These are phyloP conservation scores for Saccharomycopsis crataegensis DNA, from an alignment of 1,139 yeast species.

Conservation along the genomic window DNA sequence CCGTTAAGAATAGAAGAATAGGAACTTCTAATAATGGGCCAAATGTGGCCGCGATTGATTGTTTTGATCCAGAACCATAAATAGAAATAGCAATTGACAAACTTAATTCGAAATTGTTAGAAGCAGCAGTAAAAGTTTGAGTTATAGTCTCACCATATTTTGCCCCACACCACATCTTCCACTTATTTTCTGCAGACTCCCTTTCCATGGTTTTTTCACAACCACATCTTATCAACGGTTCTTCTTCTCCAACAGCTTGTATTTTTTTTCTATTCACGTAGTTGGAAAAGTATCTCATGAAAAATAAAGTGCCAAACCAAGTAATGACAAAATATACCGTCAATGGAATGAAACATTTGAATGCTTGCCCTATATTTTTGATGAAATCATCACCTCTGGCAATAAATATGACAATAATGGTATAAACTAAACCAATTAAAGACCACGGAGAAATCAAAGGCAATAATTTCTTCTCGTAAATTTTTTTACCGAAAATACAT, in stretches of 20 bases:
- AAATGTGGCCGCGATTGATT: constrained; percentile 53
- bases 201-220: constrained; percentile 30
- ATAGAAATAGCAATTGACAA: constrained; percentile 48
- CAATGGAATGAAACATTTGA: constrained; percentile 47
- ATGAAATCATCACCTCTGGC: constrained; percentile 46
- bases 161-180: constrained; percentile 32
- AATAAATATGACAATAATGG: constrained; percentile 47
- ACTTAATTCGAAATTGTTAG: constrained; percentile 48
- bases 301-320: constrained; percentile 41
- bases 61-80: constrained; percentile 46
- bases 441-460: constrained; percentile 43
- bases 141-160: constrained; percentile 38
- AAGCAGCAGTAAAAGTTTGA: constrained; percentile 52
- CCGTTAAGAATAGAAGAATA: constrained; percentile 37
- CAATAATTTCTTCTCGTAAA: constrained; percentile 31
- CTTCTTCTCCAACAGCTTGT: neutral
- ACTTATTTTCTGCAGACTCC: constrained; percentile 19
- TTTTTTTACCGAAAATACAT: constrained; percentile 27
- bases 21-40: constrained; percentile 57
- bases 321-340: constrained; percentile 40
- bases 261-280: constrained; percentile 7
- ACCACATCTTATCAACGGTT: constrained; percentile 29
- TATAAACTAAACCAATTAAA: constrained; percentile 44
- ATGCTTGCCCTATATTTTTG: constrained; percentile 41
- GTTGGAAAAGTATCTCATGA: constrained; percentile 30